Conservation (phyloP, 805 yeast species). For the Monosporozyma aerobia region DNA sequence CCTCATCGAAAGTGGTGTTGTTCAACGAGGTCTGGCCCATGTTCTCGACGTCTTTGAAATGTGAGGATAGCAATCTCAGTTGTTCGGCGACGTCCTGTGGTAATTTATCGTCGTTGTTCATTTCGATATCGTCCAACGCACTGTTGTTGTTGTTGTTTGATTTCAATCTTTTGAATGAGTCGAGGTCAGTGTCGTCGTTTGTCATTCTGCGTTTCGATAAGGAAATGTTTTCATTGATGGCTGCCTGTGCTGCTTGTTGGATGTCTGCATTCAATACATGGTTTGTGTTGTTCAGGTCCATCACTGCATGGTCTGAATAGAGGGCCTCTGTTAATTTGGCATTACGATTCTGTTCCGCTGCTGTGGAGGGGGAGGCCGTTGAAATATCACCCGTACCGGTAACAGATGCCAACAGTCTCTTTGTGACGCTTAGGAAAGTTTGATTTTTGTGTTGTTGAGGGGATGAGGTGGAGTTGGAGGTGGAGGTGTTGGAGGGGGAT, state of each 20-base stretch:
- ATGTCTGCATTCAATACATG: constrained; percentile 6
- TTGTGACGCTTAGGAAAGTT: not conserved
- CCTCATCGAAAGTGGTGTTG: not conserved
- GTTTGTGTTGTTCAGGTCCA: not conserved
- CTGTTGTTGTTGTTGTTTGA: not conserved
- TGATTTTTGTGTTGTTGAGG: not conserved
- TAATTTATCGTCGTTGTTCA: constrained; percentile 24
- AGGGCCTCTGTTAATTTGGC: not conserved
- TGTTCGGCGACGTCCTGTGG: constrained; percentile 31
- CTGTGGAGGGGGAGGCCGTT: not conserved
- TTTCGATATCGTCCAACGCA: constrained; percentile 15
- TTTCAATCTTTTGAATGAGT: constrained; percentile 6
- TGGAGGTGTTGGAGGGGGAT: constrained; percentile 1
- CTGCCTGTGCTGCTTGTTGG: constrained; percentile 24
- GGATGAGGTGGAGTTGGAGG: not conserved
- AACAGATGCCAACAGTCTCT: not conserved
- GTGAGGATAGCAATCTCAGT: constrained; percentile 26
- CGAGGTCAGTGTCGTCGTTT: constrained; percentile 4
- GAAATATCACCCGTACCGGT: not conserved
- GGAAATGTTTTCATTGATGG: constrained; percentile 16
- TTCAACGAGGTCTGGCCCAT: not conserved
- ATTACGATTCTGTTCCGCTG: not conserved
- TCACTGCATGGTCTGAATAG: not conserved
- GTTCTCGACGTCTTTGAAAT: constrained; percentile 29
- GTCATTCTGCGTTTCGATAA: constrained; percentile 14